Percentiles rank a stretch among this genome's conserved stretches.
These are phyloP conservation scores for Phylloporus rhodoxanthus DNA, from an alignment of 768 basidiomycete genomes.

Conservation along the genomic window DNA sequence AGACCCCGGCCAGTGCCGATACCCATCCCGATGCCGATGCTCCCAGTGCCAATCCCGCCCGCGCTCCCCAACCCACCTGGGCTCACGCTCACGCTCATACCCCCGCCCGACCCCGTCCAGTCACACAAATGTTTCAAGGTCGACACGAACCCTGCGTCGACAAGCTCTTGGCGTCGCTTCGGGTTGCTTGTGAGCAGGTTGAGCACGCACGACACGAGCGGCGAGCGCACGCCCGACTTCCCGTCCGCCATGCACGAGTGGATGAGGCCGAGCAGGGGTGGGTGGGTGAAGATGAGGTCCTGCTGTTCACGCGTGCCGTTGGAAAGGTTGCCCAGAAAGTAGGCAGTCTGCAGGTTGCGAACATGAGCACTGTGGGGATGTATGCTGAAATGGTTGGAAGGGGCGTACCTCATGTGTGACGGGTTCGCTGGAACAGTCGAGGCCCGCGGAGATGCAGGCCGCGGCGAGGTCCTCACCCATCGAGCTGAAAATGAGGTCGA, in stretches of 20 bases:
- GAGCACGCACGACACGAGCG: constrained; percentile 54
- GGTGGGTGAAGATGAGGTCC: constrained; percentile 45
- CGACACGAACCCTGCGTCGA: constrained; percentile 41
- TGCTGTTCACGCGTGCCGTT: constrained; percentile 53
- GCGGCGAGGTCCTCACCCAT: constrained; percentile 45
- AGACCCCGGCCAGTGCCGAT: not conserved
- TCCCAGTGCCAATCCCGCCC: constrained; percentile 4
- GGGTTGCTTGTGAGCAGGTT: constrained; percentile 46
- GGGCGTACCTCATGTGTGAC: constrained; percentile 46
- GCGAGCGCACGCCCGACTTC: constrained; percentile 51
- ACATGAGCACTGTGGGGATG: not conserved
- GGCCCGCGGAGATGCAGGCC: constrained; percentile 39
- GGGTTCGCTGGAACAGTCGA: constrained; percentile 49
- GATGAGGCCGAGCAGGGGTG: constrained; percentile 47
- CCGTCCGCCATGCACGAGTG: constrained; percentile 56
- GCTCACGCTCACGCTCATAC: constrained; percentile 25
- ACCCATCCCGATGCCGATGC: not conserved
- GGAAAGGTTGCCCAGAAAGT: constrained; percentile 60
- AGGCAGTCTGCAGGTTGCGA: constrained; percentile 42
- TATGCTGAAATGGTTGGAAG: not conserved
- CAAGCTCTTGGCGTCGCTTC: constrained; percentile 33
- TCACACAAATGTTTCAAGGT: constrained; percentile 42
- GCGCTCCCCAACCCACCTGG: constrained; percentile 23
- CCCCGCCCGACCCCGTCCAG: constrained; percentile 20
- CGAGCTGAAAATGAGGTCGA: constrained; percentile 52